Evolutionary conservation across 2,329 filamentous ascomycete genomes (phyloP).

Genomic region (Aspergillus sp.): DNA sequence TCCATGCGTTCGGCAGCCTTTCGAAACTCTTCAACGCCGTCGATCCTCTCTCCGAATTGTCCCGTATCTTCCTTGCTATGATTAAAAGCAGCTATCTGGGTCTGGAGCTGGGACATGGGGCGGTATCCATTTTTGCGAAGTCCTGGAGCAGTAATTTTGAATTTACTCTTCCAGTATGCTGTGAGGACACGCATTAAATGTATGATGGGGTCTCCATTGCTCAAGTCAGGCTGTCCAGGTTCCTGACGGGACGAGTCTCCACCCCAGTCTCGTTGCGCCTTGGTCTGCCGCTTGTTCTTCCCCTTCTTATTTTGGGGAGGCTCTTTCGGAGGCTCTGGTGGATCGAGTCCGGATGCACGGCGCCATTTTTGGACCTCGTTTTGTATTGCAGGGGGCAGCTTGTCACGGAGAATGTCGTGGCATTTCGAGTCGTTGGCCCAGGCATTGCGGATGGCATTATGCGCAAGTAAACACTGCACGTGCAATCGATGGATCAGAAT

Average conservation of each 20-base stretch:
- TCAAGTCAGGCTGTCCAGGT: slow-evolving; percentile 73
- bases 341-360: slow-evolving; percentile 66
- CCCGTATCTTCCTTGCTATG: slow-evolving; percentile 65
- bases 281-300: slow-evolving; percentile 36
- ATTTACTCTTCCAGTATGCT: slow-evolving; percentile 86
- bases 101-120: slow-evolving; percentile 72
- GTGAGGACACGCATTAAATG: slow-evolving; percentile 75
- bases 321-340: slow-evolving; percentile 46
- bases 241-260: slow-evolving; percentile 70
- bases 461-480: slow-evolving; percentile 84
- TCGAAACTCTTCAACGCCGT: slow-evolving; percentile 69
- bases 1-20: slow-evolving; percentile 69
- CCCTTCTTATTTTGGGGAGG: slow-evolving; percentile 46
- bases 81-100: slow-evolving; percentile 72
- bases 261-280: slow-evolving; percentile 68
- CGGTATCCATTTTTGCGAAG: slow-evolving; percentile 91
- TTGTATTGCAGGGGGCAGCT: slow-evolving; percentile 69
- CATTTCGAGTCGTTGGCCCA: slow-evolving; percentile 81
- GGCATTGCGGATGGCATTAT: slow-evolving; percentile 82
- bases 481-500: slow-evolving; percentile 84
- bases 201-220: slow-evolving; percentile 79
- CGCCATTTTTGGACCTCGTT: slow-evolving; percentile 76
- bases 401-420: slow-evolving; percentile 75
- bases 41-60: slow-evolving; percentile 76
- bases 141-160: slow-evolving; percentile 75